Conservation (phyloP, 345 rosid species). For the Clausena lansium region DNA sequence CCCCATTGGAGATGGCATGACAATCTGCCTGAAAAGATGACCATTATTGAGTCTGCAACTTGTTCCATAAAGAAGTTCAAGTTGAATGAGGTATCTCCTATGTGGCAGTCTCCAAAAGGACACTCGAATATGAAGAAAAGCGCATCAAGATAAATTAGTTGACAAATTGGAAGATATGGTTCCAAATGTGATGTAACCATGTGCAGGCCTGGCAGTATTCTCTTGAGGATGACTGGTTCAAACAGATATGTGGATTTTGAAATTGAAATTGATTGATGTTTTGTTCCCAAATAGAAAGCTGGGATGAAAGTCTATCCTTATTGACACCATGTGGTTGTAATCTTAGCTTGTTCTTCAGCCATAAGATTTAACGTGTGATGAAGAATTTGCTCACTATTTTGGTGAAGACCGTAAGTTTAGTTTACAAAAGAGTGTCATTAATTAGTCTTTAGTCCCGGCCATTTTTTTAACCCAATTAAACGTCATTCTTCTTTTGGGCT, state of each 20-base stretch:
- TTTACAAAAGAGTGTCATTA: too few species aligned
- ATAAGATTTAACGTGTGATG: neutral
- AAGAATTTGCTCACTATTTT: neutral
- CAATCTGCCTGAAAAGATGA: constrained; percentile 71
- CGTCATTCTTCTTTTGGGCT: neutral
- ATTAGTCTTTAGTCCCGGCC: too few species aligned
- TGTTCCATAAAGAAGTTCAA: neutral
- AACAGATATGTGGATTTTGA: neutral
- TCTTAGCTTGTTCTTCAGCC: neutral
- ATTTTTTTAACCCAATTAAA: too few species aligned
- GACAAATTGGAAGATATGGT: neutral
- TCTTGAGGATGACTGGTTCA: neutral
- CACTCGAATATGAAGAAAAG: neutral
- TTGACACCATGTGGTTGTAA: neutral
- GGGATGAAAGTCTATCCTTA: neutral
- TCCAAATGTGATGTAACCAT: neutral
- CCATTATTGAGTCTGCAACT: neutral
- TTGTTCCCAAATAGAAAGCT: neutral
- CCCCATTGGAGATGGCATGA: constrained; percentile 89
- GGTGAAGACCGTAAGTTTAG: too few species aligned
- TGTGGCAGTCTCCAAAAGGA: neutral
- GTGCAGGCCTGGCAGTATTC: neutral
- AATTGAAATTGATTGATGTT: neutral
- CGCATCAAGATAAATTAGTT: neutral
- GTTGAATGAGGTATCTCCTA: neutral